Percentiles rank a stretch among this genome's conserved stretches.
Conservation (phyloP, 441 rosid species). For the Flueggea neowawraea region DNA sequence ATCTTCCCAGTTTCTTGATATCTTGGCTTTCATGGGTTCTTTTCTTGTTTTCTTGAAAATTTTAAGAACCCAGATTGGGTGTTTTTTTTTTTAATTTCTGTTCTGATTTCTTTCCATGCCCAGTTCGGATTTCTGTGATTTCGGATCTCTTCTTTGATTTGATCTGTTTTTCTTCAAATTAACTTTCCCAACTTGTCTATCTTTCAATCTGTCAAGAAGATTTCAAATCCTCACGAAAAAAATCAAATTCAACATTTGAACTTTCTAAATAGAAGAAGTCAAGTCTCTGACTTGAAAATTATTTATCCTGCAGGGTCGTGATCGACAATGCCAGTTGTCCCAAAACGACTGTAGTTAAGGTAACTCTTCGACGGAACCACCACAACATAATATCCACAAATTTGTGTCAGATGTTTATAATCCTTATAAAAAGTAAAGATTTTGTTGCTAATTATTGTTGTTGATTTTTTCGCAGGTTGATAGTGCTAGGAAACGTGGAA, state of each 20-base stretch:
- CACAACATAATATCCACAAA: slow-evolving; percentile 1
- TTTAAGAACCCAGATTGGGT: background rate
- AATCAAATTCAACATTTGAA: slow-evolving; percentile 4
- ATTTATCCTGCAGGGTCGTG: slow-evolving; percentile 65
- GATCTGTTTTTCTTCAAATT: background rate
- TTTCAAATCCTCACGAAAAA: background rate
- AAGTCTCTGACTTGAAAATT: slow-evolving; percentile 23
- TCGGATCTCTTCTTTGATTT: background rate
- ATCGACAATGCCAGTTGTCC: slow-evolving; percentile 89
- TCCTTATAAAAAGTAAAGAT: slow-evolving; percentile 6
- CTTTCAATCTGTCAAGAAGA: background rate
- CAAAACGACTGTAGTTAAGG: slow-evolving; percentile 83
- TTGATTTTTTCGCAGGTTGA: slow-evolving; percentile 55
- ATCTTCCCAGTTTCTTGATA: background rate
- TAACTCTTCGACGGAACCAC: slow-evolving; percentile 40
- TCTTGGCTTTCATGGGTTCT: slow-evolving; percentile 8
- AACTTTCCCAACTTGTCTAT: background rate
- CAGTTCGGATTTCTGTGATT: background rate
- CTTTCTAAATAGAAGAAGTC: slow-evolving; percentile 17
- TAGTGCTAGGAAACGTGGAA: slow-evolving; percentile 78
- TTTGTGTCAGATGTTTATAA: background rate
- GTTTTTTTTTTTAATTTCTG: background rate
- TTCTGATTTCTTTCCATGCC: background rate
- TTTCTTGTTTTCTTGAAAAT: background rate
- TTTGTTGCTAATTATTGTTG: background rate